Evolutionary conservation across 2,329 filamentous ascomycete species (phyloP).

Genomic region (Trichoderma simmonsii): DNA sequence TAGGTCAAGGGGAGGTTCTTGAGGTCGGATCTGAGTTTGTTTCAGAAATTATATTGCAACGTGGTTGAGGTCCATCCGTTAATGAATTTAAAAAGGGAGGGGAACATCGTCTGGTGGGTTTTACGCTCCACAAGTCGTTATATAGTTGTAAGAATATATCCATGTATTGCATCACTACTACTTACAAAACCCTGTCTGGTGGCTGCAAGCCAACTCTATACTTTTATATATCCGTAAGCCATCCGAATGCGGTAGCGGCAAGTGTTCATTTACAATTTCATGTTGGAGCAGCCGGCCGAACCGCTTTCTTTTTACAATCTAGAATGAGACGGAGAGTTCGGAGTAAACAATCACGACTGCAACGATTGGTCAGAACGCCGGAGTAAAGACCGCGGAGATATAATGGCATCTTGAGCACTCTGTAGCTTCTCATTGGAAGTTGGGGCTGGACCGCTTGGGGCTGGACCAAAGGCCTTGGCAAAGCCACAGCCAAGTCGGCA

Average conservation of each 20-base stretch:
- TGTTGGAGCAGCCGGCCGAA: not conserved
- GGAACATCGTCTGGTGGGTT: not conserved
- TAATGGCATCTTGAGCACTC: no score
- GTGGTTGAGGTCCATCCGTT: not conserved
- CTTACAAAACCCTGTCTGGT: not conserved
- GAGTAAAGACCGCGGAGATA: not conserved
- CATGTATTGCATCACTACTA: not conserved
- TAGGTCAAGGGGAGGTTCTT: not conserved
- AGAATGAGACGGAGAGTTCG: not conserved
- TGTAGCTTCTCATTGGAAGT: not conserved
- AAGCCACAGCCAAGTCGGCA: slow-evolving; percentile 10
- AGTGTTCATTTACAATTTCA: not conserved
- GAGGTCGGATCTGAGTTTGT: not conserved
- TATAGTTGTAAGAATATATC: not conserved
- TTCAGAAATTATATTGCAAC: not conserved
- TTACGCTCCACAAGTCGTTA: not conserved
- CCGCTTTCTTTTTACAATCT: not conserved
- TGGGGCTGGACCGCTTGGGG: not conserved
- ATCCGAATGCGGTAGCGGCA: not conserved
- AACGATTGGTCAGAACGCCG: not conserved
- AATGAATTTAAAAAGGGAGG: not conserved
- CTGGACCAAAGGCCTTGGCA: not conserved
- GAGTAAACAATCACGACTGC: not conserved
- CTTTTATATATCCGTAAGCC: not conserved
- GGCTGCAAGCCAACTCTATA: not conserved